Base-by-base conservation (phyloP, 495 filamentous ascomycete species). In the Parathielavia hyrcaniae region DNA sequence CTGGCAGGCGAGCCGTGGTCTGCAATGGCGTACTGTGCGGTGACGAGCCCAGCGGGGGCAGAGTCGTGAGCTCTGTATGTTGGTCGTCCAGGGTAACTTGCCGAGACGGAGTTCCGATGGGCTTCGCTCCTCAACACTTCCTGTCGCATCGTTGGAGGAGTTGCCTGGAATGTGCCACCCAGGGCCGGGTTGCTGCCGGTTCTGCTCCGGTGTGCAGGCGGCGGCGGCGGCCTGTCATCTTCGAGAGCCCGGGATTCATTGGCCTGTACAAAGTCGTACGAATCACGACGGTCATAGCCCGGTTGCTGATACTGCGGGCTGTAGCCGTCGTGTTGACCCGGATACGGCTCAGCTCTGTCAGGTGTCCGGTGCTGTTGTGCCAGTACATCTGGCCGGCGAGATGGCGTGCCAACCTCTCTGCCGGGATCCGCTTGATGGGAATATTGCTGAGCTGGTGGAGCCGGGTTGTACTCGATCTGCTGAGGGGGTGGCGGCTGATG, bases 51-150 rank as follows among this genome's bases (percentile, higher is more conserved):
- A 8, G 67, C 67, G 1, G 75, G 73, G 4, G 74, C 69, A 9
- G 75, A 75, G 17, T 79, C 75, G 43, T 65, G 71, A 23, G 74
- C 71, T 55, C 71, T 73, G 59, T 77, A 79, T 7, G 67, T 72
- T 43, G 76, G 77, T 5, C 76, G 70, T 22, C 75, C 75, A 0
- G 77, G 77, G 55, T 78, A 78, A 51, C 66, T 64, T 2, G 68
- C 62, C 7, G 71, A 68, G n/a, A 61, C 61, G 1, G 76, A 74
- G 32, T 75, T 60, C 41, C 77, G 69, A 58, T 77, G 75, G 5
- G 77, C 77, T 58, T 78, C 77, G 44, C 66, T 78, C 44, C 71
- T 69, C 39, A 79, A 53, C 23, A 78, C 76, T 46, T 78, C 76
- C 36, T 75, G 76, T 36, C 76, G 69, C 76, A 79, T 78, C n/a